phyloP scores from a whole-genome alignment of 306 rosid genomes.

The Alnus rubra region DNA sequence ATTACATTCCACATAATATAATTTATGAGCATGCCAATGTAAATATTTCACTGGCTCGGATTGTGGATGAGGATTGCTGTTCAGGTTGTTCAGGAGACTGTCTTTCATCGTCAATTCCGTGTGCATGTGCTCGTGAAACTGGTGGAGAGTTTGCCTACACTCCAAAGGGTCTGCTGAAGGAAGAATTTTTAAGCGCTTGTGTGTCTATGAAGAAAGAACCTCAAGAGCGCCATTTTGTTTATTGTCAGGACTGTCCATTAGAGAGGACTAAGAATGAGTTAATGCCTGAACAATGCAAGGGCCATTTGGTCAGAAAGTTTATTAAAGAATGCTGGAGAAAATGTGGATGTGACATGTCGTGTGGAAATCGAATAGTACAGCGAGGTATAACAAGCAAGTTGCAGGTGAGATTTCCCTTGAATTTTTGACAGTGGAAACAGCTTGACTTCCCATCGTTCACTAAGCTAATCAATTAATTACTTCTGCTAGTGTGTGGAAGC shows the following conservation, averaged over 20 bases:
- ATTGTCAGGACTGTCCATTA: slow-evolving; percentile 72
- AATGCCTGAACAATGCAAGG: slow-evolving; percentile 66
- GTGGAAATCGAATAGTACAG: slow-evolving; percentile 93
- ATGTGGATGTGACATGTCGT: slow-evolving; percentile 84
- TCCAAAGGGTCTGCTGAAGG: slow-evolving; percentile 60
- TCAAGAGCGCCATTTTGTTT: slow-evolving; percentile 43
- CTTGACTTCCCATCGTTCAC: slow-evolving; percentile 2
- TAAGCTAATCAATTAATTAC: slow-evolving; percentile 14
- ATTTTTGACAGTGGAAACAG: slow-evolving; percentile 22
- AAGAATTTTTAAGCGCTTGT: slow-evolving; percentile 56
- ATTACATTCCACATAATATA: slow-evolving; percentile 64
- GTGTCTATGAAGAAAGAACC: slow-evolving; percentile 53
- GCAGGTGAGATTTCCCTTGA: slow-evolving; percentile 59
- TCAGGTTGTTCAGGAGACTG: slow-evolving; percentile 68
- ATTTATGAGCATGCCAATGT: slow-evolving; percentile 73
- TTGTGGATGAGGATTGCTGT: slow-evolving; percentile 84
- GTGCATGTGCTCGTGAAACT: slow-evolving; percentile 93
- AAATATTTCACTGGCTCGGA: slow-evolving; percentile 78
- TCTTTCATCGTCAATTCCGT: slow-evolving; percentile 62
- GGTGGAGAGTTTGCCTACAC: slow-evolving; percentile 95
- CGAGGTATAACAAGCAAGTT: slow-evolving; percentile 75
- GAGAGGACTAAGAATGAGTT: slow-evolving; percentile 59
- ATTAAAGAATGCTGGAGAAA: slow-evolving; percentile 97
- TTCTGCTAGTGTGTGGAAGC: background rate
- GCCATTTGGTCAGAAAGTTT: slow-evolving; percentile 71